Evolutionary conservation across 305 asterid species (phyloP).

Genomic region (Fraxinus paxiana): DNA sequence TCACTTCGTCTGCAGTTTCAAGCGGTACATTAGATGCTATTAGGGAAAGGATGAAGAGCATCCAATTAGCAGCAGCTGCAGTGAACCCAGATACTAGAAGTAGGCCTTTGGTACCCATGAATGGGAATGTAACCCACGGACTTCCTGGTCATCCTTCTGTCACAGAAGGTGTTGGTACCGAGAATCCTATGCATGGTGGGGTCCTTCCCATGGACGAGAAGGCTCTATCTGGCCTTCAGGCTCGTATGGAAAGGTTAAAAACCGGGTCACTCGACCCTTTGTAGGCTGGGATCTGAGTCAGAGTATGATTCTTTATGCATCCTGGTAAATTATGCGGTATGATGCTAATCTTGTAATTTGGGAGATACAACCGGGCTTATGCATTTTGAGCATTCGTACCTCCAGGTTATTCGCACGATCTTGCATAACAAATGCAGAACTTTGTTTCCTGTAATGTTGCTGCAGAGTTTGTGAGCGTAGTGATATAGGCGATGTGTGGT

Average conservation of each 20-base stretch:
- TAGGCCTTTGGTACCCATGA: constrained; percentile 55
- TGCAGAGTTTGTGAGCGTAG: constrained; percentile 6
- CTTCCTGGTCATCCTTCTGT: constrained; percentile 37
- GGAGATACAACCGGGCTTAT: background rate
- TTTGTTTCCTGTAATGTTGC: constrained; percentile 28
- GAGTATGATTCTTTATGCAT: constrained; percentile 24
- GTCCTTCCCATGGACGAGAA: constrained; percentile 97
- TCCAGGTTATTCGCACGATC: too few species aligned
- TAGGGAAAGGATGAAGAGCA: constrained; percentile 98
- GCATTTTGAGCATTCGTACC: background rate
- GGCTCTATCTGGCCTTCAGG: constrained; percentile 95
- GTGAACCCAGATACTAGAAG: constrained; percentile 61
- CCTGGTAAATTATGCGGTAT: constrained; percentile 27
- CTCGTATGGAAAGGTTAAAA: constrained; percentile 97
- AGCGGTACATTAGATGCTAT: constrained; percentile 93
- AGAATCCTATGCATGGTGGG: constrained; percentile 52
- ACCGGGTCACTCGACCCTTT: constrained; percentile 75
- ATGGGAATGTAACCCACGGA: constrained; percentile 42
- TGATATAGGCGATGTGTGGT: constrained; percentile 13
- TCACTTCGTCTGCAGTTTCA: constrained; percentile 52
- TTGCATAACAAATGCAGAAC: constrained; percentile 13
- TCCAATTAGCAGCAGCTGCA: constrained; percentile 70
- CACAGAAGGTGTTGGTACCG: constrained; percentile 40
- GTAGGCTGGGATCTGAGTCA: constrained; percentile 16
- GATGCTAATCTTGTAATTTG: constrained; percentile 35